A percentile compares a stretch with the other conserved stretches of the same genome.
Conservation (phyloP, 345 rosid genomes). For the Ceriops zippeliana region DNA sequence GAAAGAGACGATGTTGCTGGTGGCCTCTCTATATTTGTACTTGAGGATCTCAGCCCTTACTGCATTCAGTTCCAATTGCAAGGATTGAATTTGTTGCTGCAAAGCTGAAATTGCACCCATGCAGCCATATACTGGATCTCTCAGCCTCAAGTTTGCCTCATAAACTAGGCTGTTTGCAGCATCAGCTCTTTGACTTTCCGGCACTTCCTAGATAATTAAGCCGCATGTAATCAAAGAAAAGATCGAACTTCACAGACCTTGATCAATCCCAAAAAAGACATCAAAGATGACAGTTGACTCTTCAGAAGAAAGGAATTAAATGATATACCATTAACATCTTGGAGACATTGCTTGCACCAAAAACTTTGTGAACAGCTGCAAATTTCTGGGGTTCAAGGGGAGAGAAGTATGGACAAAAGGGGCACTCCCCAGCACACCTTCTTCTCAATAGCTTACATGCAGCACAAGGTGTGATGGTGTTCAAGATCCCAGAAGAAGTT, state of each 20-base stretch:
- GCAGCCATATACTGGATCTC: slow-evolving; percentile 94
- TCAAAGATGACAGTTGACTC: background rate
- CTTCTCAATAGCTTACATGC: slow-evolving; percentile 91
- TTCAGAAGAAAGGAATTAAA: background rate
- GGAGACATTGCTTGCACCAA: slow-evolving; percentile 97
- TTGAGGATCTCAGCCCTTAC: slow-evolving; percentile 67
- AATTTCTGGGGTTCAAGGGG: slow-evolving; percentile 74
- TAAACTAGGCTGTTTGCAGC: slow-evolving; percentile 84
- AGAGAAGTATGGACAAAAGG: slow-evolving; percentile 16
- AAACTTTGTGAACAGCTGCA: slow-evolving; percentile 91
- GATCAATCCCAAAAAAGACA: background rate
- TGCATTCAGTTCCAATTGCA: slow-evolving; percentile 68
- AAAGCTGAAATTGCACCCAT: slow-evolving; percentile 89
- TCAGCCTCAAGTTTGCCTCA: slow-evolving; percentile 89
- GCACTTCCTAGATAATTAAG: slow-evolving; percentile 58
- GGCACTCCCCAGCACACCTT: slow-evolving; percentile 68
- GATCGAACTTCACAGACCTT: background rate
- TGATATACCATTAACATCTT: slow-evolving; percentile 74
- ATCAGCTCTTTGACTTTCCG: slow-evolving; percentile 77
- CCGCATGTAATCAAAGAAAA: slow-evolving; percentile 2
- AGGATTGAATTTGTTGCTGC: slow-evolving; percentile 77
- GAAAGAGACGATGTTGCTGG: slow-evolving; percentile 19
- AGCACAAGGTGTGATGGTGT: slow-evolving; percentile 76
- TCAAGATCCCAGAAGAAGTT: slow-evolving; percentile 42
- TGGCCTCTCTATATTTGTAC: slow-evolving; percentile 52